Evolutionary conservation across 1,139 yeast genomes (phyloP).

Genomic region (Debaryomycetaceae sp.): DNA sequence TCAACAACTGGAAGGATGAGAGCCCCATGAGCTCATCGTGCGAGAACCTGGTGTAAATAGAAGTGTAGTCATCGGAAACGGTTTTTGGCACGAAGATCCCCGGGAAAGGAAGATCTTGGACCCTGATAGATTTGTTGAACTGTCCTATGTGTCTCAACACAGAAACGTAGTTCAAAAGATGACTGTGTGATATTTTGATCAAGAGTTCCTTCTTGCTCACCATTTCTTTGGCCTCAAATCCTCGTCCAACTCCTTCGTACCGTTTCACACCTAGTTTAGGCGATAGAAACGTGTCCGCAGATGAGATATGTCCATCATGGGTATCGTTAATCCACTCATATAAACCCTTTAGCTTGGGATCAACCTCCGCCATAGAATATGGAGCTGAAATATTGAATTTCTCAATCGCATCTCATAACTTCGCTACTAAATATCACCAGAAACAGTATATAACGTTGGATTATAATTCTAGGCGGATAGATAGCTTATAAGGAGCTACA

Average conservation of each 20-base stretch:
- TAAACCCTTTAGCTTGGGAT: conserved; percentile 7
- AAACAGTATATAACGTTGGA: too few species aligned
- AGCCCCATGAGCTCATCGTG: conserved; percentile 28
- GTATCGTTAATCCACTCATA: conserved; percentile 26
- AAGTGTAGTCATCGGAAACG: conserved; percentile 18
- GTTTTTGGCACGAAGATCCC: conserved; percentile 18
- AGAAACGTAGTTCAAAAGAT: conserved; percentile 59
- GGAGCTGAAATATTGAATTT: too few species aligned
- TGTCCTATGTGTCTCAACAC: conserved; percentile 39
- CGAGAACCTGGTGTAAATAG: conserved; percentile 29
- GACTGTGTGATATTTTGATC: conserved; percentile 55
- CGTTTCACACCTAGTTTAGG: conserved; percentile 27
- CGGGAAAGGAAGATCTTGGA: conserved; percentile 19
- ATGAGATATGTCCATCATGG: conserved; percentile 18
- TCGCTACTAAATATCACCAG: too few species aligned
- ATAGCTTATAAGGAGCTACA: too few species aligned
- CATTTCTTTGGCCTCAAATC: conserved; percentile 43
- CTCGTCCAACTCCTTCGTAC: conserved; percentile 53
- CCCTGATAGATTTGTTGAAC: conserved; percentile 15
- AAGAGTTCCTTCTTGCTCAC: conserved; percentile 42
- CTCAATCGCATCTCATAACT: too few species aligned
- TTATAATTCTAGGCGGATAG: too few species aligned
- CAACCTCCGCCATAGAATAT: conserved; percentile 4
- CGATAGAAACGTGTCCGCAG: conserved; percentile 25
- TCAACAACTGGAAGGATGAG: conserved; percentile 47